Evolutionary conservation across 202 grass and related monocot species (phyloP), one percentile per base, ranked within the genome.

Genomic region (Zoysia matrella): DNA sequence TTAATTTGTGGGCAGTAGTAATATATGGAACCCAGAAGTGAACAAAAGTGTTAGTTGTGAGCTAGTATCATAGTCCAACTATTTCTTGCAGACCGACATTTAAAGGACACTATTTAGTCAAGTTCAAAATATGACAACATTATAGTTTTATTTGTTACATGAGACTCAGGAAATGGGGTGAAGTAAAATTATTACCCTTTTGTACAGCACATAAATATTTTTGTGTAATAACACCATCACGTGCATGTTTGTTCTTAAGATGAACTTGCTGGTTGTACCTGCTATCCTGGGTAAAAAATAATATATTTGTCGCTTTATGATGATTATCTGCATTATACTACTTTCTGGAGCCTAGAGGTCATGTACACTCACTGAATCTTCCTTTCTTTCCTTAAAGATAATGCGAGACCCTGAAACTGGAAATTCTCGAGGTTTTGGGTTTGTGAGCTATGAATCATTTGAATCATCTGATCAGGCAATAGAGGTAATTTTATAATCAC

Each of bases 401-500:
- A 99, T 99, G 96, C 79, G 96, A 69, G 96, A 99, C 46, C 92
- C 92, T 73, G 96, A 99, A 88, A 90, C 89, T 81, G 96, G 96
- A 73, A 99, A 99, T 76, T 95, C 90, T 14, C 89, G 91, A 86
- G 96, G 93, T 52, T 99, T 98, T 87, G 92, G 95, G 5, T 98
- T 95, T 80, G 88, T 98, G 69, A 99, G 92, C 88, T 99, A 99
- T 86, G 96, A 99, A 65, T 95, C 96, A 52, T 96, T 99, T 81
- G 96, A 99, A 72, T 88, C 96, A 68, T 99, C 96, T 82, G 96
- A 99, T 88, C 87, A 94, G 50, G 96, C 96, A 82, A 92, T 96
- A 86, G 93, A 99, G 90, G 96, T 99, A 89, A 76, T 75, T 3
- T 53, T 48, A n/a, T 42, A 51, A 39, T 61, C 47, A 41, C 52